Evolutionary conservation across 2,329 filamentous ascomycete genomes (phyloP).

Genomic region (Microdochium nivale): DNA sequence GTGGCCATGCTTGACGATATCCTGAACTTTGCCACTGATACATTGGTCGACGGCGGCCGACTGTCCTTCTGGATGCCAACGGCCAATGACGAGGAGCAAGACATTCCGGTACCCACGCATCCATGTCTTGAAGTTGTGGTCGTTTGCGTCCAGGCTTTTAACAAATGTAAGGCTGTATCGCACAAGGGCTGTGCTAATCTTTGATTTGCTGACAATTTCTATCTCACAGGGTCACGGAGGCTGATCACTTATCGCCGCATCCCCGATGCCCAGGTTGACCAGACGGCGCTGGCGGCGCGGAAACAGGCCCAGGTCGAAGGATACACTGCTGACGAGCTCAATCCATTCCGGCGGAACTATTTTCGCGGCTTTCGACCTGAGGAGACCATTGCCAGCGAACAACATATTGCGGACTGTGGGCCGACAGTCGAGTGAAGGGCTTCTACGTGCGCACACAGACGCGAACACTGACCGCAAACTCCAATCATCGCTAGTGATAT

Average conservation of each 20-base stretch:
- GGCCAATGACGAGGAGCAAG: slow-evolving; percentile 67
- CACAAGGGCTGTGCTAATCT: background rate
- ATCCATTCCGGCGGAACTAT: slow-evolving; percentile 51
- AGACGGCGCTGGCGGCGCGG: slow-evolving; percentile 25
- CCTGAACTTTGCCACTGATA: slow-evolving; percentile 68
- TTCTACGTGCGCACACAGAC: background rate
- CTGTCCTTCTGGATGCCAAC: slow-evolving; percentile 98
- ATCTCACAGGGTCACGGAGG: slow-evolving; percentile 64
- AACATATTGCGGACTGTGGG: background rate
- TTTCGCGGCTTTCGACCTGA: slow-evolving; percentile 44
- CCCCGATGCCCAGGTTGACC: slow-evolving; percentile 47
- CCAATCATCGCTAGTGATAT: too few species aligned
- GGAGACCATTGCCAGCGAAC: slow-evolving; percentile 7
- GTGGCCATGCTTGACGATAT: slow-evolving; percentile 85
- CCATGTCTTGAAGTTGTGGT: slow-evolving; percentile 64
- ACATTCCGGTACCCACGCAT: slow-evolving; percentile 70
- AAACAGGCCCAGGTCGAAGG: slow-evolving; percentile 26
- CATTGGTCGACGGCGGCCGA: slow-evolving; percentile 69
- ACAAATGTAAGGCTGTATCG: slow-evolving; percentile 57
- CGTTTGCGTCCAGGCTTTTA: slow-evolving; percentile 79
- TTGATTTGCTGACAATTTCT: slow-evolving; percentile 3
- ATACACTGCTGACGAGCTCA: slow-evolving; percentile 48
- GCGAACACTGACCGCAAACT: too few species aligned
- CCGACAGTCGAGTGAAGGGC: background rate
- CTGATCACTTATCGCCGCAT: slow-evolving; percentile 78